Conservation (phyloP, 2,329 filamentous ascomycete species). For the Fusarium palustre region DNA sequence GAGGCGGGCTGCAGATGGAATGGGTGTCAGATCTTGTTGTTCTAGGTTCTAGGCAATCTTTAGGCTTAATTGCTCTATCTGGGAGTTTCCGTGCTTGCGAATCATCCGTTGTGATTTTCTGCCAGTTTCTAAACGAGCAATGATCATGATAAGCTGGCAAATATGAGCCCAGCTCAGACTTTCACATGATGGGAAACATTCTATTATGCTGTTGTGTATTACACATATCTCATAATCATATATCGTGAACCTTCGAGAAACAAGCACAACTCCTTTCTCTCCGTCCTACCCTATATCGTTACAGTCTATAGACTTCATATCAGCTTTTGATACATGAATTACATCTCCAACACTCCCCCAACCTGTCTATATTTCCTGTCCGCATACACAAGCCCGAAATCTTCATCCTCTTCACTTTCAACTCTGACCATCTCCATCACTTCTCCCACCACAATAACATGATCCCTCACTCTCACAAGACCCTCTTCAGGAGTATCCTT, state of each 20-base stretch:
- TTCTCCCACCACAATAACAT: constrained; percentile 65
- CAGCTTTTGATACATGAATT: constrained; percentile 17
- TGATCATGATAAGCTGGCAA: background rate
- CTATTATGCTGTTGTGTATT: background rate
- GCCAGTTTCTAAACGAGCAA: background rate
- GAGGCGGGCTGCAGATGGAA: constrained; percentile 9
- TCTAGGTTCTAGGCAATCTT: background rate
- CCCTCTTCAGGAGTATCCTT: constrained; percentile 55
- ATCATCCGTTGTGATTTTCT: background rate
- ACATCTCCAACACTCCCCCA: constrained; percentile 51
- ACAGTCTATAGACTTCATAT: constrained; percentile 8
- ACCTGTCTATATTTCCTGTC: constrained; percentile 62
- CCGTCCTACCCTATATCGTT: background rate
- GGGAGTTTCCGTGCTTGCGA: background rate
- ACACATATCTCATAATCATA: background rate
- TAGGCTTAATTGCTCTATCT: background rate
- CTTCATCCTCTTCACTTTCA: constrained; percentile 47
- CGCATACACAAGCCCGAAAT: constrained; percentile 62
- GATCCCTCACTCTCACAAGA: constrained; percentile 62
- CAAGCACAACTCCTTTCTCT: background rate
- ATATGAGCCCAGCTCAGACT: background rate
- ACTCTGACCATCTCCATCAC: constrained; percentile 59
- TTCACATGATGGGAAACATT: background rate
- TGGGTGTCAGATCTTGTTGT: background rate
- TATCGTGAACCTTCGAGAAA: constrained; percentile 19